A percentile compares a stretch with the other conserved stretches of the same genome.
Conservation (phyloP, 148 eudicot genomes). For the Cornus controversa region DNA sequence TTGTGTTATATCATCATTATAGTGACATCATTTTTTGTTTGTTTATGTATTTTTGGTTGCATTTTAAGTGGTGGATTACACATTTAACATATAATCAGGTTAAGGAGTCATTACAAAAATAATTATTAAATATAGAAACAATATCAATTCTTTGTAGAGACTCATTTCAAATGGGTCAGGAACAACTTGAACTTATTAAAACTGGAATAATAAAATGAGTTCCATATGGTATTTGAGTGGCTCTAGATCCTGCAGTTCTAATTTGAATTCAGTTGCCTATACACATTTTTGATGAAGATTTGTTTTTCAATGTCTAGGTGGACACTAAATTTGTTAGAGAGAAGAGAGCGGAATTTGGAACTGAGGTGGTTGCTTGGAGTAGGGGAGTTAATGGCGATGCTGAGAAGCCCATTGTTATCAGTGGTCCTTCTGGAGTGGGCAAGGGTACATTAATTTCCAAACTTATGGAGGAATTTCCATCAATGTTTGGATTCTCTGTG, state of each 20-base stretch:
- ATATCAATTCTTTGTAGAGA: neutral
- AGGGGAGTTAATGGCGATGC: constrained; percentile 71
- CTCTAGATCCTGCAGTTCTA: neutral
- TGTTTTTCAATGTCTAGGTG: constrained; percentile 40
- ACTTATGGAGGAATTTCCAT: constrained; percentile 87
- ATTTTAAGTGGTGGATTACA: neutral
- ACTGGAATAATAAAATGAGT: neutral
- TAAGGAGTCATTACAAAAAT: too few species aligned
- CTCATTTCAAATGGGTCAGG: neutral
- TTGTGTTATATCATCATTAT: neutral
- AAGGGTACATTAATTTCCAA: constrained; percentile 82
- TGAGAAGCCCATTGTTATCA: constrained; percentile 80
- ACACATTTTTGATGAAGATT: neutral
- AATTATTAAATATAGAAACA: too few species aligned
- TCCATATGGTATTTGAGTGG: neutral
- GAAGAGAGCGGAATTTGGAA: constrained; percentile 46
- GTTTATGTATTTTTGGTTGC: neutral
- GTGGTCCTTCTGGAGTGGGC: constrained; percentile 98
- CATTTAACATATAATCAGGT: too few species aligned
- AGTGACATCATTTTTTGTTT: neutral
- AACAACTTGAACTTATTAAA: neutral
- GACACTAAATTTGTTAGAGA: constrained; percentile 69
- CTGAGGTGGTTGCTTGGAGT: constrained; percentile 86
- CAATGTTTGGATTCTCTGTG: constrained; percentile 90
- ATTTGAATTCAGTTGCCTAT: neutral